These are phyloP conservation scores for Colletotrichum graminicola DNA, from an alignment of 2,329 filamentous ascomycete genomes.

Conservation along the genomic window DNA sequence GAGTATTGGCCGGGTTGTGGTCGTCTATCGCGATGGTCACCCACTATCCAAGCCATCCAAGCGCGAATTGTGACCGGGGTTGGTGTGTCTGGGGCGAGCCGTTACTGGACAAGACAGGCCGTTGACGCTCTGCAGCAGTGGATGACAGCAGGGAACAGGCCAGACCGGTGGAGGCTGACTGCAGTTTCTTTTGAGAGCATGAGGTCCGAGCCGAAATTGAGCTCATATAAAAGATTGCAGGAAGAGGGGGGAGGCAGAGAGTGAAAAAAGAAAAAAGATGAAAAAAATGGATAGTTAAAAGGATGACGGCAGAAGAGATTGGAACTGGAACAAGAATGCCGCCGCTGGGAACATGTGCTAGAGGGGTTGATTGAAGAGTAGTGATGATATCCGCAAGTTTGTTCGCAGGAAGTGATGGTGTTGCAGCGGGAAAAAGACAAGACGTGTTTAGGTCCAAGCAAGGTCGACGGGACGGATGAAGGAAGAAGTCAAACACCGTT, in stretches of 20 bases:
- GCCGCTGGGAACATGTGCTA: not conserved
- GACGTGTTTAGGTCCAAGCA: not conserved
- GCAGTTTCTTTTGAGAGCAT: conserved; percentile 38
- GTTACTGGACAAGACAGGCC: conserved; percentile 27
- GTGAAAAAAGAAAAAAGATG: not conserved
- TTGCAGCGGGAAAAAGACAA: not conserved
- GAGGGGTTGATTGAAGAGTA: not conserved
- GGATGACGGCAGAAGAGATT: not conserved
- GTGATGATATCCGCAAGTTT: not conserved
- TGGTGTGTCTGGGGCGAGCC: conserved; percentile 19
- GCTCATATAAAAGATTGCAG: conserved; percentile 28
- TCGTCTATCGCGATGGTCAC: conserved; percentile 13
- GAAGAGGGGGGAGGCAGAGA: not conserved
- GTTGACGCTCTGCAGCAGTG: conserved; percentile 14
- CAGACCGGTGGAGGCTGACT: conserved; percentile 13
- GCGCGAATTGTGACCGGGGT: conserved; percentile 18
- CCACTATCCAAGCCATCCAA: not conserved
- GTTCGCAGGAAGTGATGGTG: not conserved
- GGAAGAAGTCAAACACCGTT: not conserved
- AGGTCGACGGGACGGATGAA: not conserved
- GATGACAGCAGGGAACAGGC: conserved; percentile 26
- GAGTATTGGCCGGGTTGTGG: conserved; percentile 9
- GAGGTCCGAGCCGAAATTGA: conserved; percentile 41
- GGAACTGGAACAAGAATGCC: not conserved
- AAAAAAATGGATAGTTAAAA: not conserved